phyloP scores from a whole-genome alignment of 139 green algal species.

The Desmodesmus armatus region DNA sequence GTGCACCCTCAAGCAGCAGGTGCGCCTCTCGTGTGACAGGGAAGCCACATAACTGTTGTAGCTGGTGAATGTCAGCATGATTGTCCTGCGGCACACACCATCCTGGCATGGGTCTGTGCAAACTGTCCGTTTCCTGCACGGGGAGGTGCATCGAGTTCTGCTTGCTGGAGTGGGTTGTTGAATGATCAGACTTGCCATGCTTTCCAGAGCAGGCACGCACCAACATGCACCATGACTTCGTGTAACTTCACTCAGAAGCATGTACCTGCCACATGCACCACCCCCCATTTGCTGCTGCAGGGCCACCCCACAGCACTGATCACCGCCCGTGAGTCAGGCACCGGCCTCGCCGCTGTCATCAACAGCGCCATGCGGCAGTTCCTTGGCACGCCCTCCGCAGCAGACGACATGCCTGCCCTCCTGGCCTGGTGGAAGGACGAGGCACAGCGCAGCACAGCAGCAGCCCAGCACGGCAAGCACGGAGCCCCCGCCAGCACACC shows the following conservation, averaged over 20 bases:
- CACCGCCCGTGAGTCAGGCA: neutral
- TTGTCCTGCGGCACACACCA: no score
- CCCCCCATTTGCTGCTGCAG: neutral
- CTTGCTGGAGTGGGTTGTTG: no score
- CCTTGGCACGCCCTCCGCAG: slow-evolving; percentile 11
- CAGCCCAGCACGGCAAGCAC: no score
- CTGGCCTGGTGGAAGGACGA: slow-evolving; percentile 39
- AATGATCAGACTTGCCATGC: no score
- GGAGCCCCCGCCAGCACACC: neutral
- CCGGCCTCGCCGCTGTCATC: neutral
- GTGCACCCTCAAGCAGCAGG: slow-evolving; percentile 7
- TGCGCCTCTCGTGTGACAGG: neutral
- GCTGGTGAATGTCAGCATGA: no score
- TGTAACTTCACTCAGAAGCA: no score
- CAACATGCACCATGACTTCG: no score
- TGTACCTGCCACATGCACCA: no score
- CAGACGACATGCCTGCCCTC: slow-evolving; percentile 38
- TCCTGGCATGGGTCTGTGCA: no score
- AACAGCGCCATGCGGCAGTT: slow-evolving; percentile 22
- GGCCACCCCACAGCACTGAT: slow-evolving; percentile 37
- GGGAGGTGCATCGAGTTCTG: no score
- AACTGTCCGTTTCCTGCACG: no score
- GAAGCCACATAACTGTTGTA: neutral
- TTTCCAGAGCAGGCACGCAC: no score
- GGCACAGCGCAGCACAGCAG: neutral